Base-by-base conservation (phyloP, 2,329 filamentous ascomycete genomes). In the Mollisiaceae sp. region DNA sequence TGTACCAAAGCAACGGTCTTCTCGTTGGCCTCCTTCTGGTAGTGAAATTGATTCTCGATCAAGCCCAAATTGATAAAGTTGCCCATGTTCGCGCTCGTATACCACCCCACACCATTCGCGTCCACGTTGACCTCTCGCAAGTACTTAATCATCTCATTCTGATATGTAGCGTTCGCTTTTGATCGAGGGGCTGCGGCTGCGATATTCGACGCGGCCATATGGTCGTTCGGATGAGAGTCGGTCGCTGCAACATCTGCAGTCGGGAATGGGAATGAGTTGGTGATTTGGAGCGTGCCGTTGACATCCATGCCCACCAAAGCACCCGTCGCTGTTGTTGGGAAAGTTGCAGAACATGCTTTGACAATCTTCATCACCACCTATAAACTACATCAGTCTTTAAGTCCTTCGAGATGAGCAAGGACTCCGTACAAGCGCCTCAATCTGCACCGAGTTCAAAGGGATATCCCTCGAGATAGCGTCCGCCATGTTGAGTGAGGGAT, bases 341-440 rank as follows among this genome's bases (percentile, higher is more conserved):
- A 97, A 62, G 87, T 86, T 75, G 91, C 87, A 65, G 93, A 91
- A 82, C 92, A 93, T 84, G 97, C 94, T 82, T 96, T 97, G 81
- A 96, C 94, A 79, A 98, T 94, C 85, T 97, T 97, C 91, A 97
- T 94, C 74, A 97, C 92, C 76, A 96, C 92, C 92, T 95, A 65
- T 74, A 65, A 36, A 59, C 73, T 61, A 41, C 58, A 67, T 76
- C 65, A 77, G 69, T 64, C 27, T 59, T 64, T 59, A 65, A 65
- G 9, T 58, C 52, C 35, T 73, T 70, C 67, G 60, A 58, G 22
- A 72, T 72, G 67, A 78, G 77, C 74, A 75, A 67, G 66, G 67
- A 69, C 65, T 71, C 80, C 89, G 79, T 86, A 97, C 94, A 85
- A 98, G 85, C 76, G 94, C 93, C 85, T 97, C 94, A 77, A 98